A percentile compares a stretch with the other conserved stretches of the same genome.
phyloP scores from a whole-genome alignment of 129 eudicot species.

The Helianthus tuberosus region DNA sequence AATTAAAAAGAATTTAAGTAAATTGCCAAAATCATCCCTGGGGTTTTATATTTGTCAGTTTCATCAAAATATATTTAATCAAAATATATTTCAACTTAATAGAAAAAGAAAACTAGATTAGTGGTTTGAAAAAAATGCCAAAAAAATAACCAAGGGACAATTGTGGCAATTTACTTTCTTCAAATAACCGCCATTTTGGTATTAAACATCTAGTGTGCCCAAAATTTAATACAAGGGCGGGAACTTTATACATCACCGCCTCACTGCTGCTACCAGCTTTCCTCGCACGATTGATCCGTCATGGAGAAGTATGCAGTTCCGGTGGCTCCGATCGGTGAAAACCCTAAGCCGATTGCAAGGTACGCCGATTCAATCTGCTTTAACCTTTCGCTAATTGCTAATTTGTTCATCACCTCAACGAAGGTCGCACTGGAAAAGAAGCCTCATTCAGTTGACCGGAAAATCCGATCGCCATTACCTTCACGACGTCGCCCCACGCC shows the following conservation, averaged over 20 bases:
- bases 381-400: background rate
- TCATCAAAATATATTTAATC: no score
- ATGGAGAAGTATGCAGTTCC: constrained; percentile 60
- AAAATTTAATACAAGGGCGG: constrained; percentile 15
- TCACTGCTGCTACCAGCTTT: background rate
- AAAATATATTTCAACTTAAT: no score
- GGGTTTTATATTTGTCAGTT: no score
- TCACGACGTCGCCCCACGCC: constrained; percentile 42
- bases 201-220: no score
- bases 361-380: background rate
- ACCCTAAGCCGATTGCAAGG: constrained; percentile 42
- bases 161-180: no score
- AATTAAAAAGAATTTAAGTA: no score
- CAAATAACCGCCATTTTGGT: no score
- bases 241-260: background rate
- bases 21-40: no score
- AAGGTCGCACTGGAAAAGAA: constrained; percentile 72
- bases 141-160: no score
- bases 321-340: constrained; percentile 33
- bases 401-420: background rate
- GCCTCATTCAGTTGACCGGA: constrained; percentile 59
- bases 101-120: no score
- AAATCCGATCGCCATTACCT: constrained; percentile 50
- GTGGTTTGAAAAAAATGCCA: no score
- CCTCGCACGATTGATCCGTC: background rate